Conservation (phyloP, 208 protist genomes). For the Acanthamoeba sp. region DNA sequence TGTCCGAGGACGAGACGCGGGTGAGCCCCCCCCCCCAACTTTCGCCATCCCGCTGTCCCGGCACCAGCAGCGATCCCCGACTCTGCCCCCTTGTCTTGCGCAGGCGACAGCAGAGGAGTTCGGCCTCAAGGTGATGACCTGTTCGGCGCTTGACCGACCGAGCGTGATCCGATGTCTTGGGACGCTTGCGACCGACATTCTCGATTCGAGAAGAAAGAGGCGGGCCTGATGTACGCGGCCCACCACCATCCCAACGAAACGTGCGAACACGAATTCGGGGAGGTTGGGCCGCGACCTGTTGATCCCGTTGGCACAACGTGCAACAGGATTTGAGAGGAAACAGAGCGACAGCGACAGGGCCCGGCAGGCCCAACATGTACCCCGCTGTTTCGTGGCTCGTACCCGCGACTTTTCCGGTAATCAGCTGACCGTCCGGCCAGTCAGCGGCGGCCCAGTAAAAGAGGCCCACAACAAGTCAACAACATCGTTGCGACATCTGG, state of each 20-base stretch:
- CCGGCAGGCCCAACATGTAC: neutral
- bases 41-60: no score
- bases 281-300: no score
- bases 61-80: neutral
- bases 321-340: neutral
- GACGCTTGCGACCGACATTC: neutral
- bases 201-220: neutral
- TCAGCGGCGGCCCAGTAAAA: neutral
- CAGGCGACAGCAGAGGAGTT: slow-evolving; percentile 3
- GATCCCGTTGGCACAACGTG: no score
- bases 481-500: no score
- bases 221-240: no score
- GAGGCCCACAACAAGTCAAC: no score
- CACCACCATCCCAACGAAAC: no score
- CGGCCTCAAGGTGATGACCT: slow-evolving; percentile 1
- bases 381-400: neutral
- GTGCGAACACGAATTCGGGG: no score
- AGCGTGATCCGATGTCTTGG: neutral
- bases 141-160: neutral
- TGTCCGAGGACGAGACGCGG: neutral
- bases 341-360: neutral
- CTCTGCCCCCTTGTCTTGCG: neutral
- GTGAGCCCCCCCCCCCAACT: no score
- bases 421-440: neutral
- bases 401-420: neutral